Evolutionary conservation across 192 early-diverging fungal genomes (phyloP).

Genomic region (Dispira parvispora): DNA sequence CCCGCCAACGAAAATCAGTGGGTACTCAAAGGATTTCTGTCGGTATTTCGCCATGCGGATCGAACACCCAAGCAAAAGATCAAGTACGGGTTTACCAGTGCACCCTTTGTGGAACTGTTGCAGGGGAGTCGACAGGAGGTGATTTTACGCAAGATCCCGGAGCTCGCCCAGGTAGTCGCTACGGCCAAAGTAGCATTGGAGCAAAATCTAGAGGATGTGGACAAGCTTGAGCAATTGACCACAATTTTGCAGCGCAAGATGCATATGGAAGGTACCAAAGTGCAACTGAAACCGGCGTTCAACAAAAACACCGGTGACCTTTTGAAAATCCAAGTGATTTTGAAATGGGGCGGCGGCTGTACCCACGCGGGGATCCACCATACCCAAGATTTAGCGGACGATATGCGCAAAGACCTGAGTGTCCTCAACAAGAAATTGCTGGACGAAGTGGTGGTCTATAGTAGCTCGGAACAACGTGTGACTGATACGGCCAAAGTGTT

Average conservation of each 20-base stretch:
- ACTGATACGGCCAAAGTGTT: slow-evolving; percentile 61
- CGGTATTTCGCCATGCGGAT: slow-evolving; percentile 88
- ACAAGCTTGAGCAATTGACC: slow-evolving; percentile 42
- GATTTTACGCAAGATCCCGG: slow-evolving; percentile 47
- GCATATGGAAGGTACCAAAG: slow-evolving; percentile 73
- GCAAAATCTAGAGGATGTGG: slow-evolving; percentile 34
- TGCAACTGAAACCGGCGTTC: slow-evolving; percentile 72
- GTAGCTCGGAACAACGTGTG: slow-evolving; percentile 76
- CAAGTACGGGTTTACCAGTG: slow-evolving; percentile 64
- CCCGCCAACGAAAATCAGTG: slow-evolving; percentile 66
- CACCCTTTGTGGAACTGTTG: slow-evolving; percentile 55
- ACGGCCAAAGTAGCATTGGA: slow-evolving; percentile 41
- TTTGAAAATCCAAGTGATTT: slow-evolving; percentile 70
- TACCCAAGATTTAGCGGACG: slow-evolving; percentile 78
- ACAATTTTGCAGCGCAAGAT: slow-evolving; percentile 68
- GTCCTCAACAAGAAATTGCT: slow-evolving; percentile 78
- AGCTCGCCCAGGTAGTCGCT: slow-evolving; percentile 43
- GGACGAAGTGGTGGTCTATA: slow-evolving; percentile 72
- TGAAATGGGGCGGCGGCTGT: slow-evolving; percentile 96
- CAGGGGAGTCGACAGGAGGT: slow-evolving; percentile 54
- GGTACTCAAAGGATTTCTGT: slow-evolving; percentile 84
- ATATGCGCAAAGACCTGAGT: slow-evolving; percentile 75
- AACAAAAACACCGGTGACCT: slow-evolving; percentile 33
- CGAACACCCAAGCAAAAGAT: slow-evolving; percentile 96
- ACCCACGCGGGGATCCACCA: slow-evolving; percentile 88